A percentile compares a stretch with the other conserved stretches of the same genome.
phyloP scores from a whole-genome alignment of 257 asterid species.

The Scutellaria minor region DNA sequence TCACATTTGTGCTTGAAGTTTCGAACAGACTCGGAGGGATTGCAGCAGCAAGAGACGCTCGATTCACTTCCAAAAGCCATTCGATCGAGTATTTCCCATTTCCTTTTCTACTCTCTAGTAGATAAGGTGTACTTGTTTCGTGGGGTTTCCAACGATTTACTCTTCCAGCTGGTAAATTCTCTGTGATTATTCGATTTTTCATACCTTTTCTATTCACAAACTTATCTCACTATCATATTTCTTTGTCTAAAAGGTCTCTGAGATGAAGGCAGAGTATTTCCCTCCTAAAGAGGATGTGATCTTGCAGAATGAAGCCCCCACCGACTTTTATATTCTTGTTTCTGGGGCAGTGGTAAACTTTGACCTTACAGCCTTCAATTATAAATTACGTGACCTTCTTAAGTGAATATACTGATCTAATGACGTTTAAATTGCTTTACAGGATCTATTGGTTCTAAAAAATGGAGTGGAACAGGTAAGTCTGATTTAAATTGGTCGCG shows the following conservation, averaged over 20 bases:
- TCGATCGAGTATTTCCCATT: constrained; percentile 64
- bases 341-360: constrained; percentile 60
- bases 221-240: constrained; percentile 11
- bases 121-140: constrained; percentile 66
- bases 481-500: constrained; percentile 19
- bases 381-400: background rate
- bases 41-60: constrained; percentile 68
- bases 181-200: background rate
- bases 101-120: constrained; percentile 60
- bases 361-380: background rate
- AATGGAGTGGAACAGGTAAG: constrained; percentile 80
- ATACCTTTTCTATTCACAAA: background rate
- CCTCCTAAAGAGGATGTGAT: constrained; percentile 71
- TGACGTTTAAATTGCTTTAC: constrained; percentile 17
- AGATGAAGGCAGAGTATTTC: constrained; percentile 73
- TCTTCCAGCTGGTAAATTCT: constrained; percentile 60
- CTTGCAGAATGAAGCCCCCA: constrained; percentile 75
- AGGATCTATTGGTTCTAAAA: constrained; percentile 57
- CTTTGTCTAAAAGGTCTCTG: constrained; percentile 52
- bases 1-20: constrained; percentile 67
- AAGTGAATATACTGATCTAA: background rate
- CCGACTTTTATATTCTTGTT: constrained; percentile 63
- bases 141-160: constrained; percentile 65
- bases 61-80: constrained; percentile 70
- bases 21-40: constrained; percentile 63